Conservation (phyloP, 345 rosid genomes). For the Salix purpurea region DNA sequence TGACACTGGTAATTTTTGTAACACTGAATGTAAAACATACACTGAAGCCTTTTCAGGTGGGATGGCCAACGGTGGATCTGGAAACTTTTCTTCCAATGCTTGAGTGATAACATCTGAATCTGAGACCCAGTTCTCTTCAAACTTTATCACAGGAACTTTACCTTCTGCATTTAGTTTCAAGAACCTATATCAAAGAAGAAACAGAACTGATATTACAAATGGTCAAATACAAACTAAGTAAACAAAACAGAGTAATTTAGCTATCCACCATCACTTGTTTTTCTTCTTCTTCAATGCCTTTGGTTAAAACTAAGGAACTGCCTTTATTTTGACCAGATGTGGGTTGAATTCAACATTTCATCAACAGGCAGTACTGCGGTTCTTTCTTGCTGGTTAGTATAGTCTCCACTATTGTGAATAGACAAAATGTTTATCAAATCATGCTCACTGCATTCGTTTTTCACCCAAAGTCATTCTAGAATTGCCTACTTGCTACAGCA, state of each 20-base stretch:
- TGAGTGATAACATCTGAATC: constrained; percentile 92
- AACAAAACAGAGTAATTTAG: neutral
- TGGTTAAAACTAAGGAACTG: too few species aligned
- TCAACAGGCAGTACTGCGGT: too few species aligned
- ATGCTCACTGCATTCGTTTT: too few species aligned
- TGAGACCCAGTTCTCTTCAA: constrained; percentile 87
- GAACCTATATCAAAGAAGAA: constrained; percentile 48
- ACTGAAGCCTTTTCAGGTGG: constrained; percentile 83
- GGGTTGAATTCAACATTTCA: too few species aligned
- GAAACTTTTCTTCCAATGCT: constrained; percentile 77
- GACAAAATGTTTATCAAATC: too few species aligned
- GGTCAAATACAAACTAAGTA: neutral
- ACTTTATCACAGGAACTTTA: constrained; percentile 78
- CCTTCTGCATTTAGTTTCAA: constrained; percentile 78
- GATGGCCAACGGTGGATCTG: constrained; percentile 67
- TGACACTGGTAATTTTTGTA: too few species aligned
- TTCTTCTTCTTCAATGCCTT: too few species aligned
- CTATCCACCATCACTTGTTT: neutral
- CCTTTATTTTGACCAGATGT: too few species aligned
- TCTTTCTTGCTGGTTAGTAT: too few species aligned
- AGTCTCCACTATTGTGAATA: too few species aligned
- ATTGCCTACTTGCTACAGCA: too few species aligned
- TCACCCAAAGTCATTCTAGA: too few species aligned
- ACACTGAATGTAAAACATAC: constrained; percentile 36
- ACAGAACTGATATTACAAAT: neutral